Percentiles rank a stretch among this genome's conserved stretches.
phyloP scores from a whole-genome alignment of 441 rosid species.

The Aquilaria agallochum region DNA sequence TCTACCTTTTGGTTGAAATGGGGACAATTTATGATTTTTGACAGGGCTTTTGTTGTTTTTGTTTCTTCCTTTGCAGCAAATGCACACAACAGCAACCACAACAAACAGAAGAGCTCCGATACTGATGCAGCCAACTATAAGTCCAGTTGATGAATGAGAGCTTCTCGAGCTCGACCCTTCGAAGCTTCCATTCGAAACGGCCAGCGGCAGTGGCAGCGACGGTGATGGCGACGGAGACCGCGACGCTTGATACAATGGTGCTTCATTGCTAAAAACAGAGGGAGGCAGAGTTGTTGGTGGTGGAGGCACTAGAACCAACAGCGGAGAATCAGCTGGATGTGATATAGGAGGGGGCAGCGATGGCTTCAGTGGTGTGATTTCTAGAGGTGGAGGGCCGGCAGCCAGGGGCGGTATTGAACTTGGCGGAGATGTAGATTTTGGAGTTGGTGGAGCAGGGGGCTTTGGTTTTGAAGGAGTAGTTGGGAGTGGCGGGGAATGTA shows the following conservation, averaged over 20 bases:
- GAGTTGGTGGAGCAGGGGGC: slow-evolving; percentile 21
- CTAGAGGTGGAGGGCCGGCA: slow-evolving; percentile 7
- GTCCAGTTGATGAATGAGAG: slow-evolving; percentile 29
- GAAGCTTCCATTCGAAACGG: slow-evolving; percentile 8
- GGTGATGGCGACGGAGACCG: slow-evolving; percentile 10
- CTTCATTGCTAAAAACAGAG: slow-evolving; percentile 16
- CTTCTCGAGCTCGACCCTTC: slow-evolving; percentile 15
- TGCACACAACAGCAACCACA: slow-evolving; percentile 29
- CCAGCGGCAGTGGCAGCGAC: slow-evolving; percentile 20
- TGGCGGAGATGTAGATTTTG: slow-evolving; percentile 14
- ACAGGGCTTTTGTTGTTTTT: slow-evolving; percentile 14
- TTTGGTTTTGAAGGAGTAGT: slow-evolving; percentile 20
- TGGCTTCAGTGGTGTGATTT: not conserved
- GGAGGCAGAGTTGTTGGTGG: slow-evolving; percentile 17
- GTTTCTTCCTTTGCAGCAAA: slow-evolving; percentile 29
- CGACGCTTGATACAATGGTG: slow-evolving; percentile 10
- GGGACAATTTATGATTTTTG: slow-evolving; percentile 7
- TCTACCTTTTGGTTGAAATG: slow-evolving; percentile 24
- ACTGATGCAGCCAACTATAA: slow-evolving; percentile 30
- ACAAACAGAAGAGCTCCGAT: slow-evolving; percentile 36
- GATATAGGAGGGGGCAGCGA: not conserved
- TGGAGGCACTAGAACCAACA: slow-evolving; percentile 9
- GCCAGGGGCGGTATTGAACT: not conserved
- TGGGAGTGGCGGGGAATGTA: slow-evolving; percentile 19
- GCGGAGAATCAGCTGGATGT: not conserved